A percentile compares a stretch with the other conserved stretches of the same genome.
phyloP scores from a whole-genome alignment of 345 rosid genomes.

The Syzygium jambos region DNA sequence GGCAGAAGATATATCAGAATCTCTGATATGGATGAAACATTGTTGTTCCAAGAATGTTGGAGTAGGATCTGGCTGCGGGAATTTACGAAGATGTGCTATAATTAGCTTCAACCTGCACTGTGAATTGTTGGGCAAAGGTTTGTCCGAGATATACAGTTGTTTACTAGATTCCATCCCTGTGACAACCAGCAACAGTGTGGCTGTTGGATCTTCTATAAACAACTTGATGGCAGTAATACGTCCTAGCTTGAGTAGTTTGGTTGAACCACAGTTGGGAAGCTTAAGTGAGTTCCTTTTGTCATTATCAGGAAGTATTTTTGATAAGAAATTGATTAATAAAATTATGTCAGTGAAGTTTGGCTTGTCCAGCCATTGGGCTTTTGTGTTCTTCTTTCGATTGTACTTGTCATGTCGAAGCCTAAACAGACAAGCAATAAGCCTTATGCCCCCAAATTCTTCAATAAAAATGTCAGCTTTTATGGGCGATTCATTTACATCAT shows the following conservation, averaged over 20 bases:
- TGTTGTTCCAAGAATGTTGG: constrained; percentile 16
- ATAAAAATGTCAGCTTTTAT: constrained; percentile 42
- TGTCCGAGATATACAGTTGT: constrained; percentile 58
- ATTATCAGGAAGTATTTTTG: constrained; percentile 31
- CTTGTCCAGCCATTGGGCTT: constrained; percentile 42
- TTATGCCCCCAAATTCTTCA: constrained; percentile 51
- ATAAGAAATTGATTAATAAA: constrained; percentile 15
- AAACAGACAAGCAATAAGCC: constrained; percentile 54
- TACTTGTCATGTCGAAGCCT: constrained; percentile 69
- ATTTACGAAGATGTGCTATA: constrained; percentile 4
- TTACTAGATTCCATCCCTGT: constrained; percentile 60
- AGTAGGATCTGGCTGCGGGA: constrained; percentile 4
- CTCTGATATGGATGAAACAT: constrained; percentile 59
- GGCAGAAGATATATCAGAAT: constrained; percentile 48
- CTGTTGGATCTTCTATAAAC: constrained; percentile 47
- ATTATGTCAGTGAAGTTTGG: constrained; percentile 7
- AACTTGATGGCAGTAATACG: constrained; percentile 40
- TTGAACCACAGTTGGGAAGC: constrained; percentile 31
- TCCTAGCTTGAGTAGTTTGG: constrained; percentile 52
- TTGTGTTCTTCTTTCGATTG: constrained; percentile 59
- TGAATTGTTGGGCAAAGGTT: constrained; percentile 57
- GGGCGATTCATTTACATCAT: constrained; percentile 39
- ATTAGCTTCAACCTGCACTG: constrained; percentile 28
- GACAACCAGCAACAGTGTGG: constrained; percentile 64
- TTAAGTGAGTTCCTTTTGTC: constrained; percentile 36